Evolutionary conservation across 2,329 filamentous ascomycete genomes (phyloP).

Genomic region (Apiospora rasikravindrae): DNA sequence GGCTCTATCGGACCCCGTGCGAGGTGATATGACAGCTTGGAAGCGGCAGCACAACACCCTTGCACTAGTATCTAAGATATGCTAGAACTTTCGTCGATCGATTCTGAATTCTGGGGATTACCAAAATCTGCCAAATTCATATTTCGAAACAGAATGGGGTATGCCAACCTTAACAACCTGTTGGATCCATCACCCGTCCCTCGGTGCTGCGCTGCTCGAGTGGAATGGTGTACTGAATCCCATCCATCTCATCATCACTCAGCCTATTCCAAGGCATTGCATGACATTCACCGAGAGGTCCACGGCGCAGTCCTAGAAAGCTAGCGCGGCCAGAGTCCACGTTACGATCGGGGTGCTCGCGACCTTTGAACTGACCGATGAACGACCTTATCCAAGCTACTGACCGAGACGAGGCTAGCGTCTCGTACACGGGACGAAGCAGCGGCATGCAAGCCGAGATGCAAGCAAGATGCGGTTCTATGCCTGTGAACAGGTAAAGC

Average conservation of each 20-base stretch:
- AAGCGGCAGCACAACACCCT: too few relatives aligned
- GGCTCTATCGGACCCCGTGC: too few relatives aligned
- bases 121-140: too few relatives aligned
- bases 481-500: neutral
- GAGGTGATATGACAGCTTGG: too few relatives aligned
- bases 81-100: too few relatives aligned
- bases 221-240: neutral
- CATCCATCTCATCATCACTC: neutral
- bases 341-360: neutral
- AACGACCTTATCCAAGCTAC: neutral
- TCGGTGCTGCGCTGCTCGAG: neutral
- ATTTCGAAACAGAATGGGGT: too few relatives aligned
- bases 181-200: neutral
- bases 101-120: too few relatives aligned
- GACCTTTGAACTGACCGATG: fast-evolving
- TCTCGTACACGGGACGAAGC: neutral
- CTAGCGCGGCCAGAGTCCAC: too few relatives aligned
- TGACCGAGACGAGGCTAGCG: neutral
- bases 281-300: neutral
- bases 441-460: neutral
- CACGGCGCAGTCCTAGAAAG: too few relatives aligned
- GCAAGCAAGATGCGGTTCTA: neutral
- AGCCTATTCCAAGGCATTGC: neutral
- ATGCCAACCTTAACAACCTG: too few relatives aligned
- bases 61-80: too few relatives aligned